Evolutionary conservation across 371 early-diverging fungal genomes (phyloP).

Genomic region (Lichtheimia ramosa): DNA sequence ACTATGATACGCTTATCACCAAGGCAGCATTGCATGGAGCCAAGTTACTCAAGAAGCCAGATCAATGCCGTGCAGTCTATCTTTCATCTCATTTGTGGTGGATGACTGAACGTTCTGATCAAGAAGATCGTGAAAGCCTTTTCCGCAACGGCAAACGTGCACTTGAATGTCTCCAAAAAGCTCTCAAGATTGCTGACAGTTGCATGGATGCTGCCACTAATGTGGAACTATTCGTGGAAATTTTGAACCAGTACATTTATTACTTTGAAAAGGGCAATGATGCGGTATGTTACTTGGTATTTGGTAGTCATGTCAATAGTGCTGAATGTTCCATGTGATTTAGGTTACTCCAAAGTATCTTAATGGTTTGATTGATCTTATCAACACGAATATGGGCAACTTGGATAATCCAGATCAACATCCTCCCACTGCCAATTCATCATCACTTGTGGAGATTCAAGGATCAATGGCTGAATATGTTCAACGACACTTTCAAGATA

Average conservation of each 20-base stretch:
- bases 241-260: conserved; percentile 87
- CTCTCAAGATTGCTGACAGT: conserved; percentile 91
- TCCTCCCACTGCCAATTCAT: conserved; percentile 62
- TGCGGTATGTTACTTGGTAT: conserved; percentile 35
- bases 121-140: conserved; percentile 31
- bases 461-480: conserved; percentile 56
- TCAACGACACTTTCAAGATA: conserved; percentile 61
- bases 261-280: conserved; percentile 87
- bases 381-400: conserved; percentile 70
- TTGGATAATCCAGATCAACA: conserved; percentile 70
- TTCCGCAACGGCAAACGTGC: conserved; percentile 83
- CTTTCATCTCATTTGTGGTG: conserved; percentile 90
- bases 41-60: conserved; percentile 87
- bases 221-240: conserved; percentile 89
- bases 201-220: conserved; percentile 86
- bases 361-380: conserved; percentile 87
- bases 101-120: conserved; percentile 56
- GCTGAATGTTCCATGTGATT: not conserved
- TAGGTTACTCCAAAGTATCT: conserved; percentile 80
- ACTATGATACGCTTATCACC: conserved; percentile 88
- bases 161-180: conserved; percentile 87
- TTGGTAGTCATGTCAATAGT: not conserved
- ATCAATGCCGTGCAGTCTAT: conserved; percentile 86
- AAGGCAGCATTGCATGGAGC: conserved; percentile 86
- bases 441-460: conserved; percentile 53